Conservation (phyloP, 345 rosid species). For the Bruguiera sexangula region DNA sequence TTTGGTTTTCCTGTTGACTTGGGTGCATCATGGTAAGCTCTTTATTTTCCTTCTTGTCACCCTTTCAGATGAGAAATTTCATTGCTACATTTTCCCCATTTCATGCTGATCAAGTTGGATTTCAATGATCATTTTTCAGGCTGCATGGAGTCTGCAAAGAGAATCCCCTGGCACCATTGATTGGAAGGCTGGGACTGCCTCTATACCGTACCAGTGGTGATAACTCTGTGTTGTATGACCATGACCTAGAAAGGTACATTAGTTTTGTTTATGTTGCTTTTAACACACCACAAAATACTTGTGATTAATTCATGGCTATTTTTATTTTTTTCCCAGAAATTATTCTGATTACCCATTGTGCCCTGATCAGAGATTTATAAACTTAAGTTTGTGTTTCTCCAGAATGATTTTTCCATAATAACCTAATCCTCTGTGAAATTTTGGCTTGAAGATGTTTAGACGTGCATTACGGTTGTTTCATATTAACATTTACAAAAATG, state of each 20-base stretch:
- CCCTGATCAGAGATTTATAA: no score
- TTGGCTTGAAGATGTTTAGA: no score
- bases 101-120: not conserved
- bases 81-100: not conserved
- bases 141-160: conserved; percentile 91
- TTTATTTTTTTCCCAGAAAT: no score
- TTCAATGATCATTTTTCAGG: conserved; percentile 42
- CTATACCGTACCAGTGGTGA: conserved; percentile 94
- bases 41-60: not conserved
- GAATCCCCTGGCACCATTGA: conserved; percentile 87
- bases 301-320: not conserved
- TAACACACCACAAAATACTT: not conserved
- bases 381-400: no score
- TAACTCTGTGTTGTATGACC: conserved; percentile 90
- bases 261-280: not conserved
- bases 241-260: conserved; percentile 84
- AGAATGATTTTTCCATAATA: no score
- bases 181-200: conserved; percentile 82
- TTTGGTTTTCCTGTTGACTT: conserved; percentile 90
- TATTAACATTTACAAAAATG: no score
- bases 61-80: not conserved
- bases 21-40: conserved; percentile 58
- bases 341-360: no score
- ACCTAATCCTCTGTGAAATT: no score
- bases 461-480: no score